These are phyloP conservation scores for Colletotrichum scovillei DNA, from an alignment of 2,329 filamentous ascomycete species.

Conservation along the genomic window DNA sequence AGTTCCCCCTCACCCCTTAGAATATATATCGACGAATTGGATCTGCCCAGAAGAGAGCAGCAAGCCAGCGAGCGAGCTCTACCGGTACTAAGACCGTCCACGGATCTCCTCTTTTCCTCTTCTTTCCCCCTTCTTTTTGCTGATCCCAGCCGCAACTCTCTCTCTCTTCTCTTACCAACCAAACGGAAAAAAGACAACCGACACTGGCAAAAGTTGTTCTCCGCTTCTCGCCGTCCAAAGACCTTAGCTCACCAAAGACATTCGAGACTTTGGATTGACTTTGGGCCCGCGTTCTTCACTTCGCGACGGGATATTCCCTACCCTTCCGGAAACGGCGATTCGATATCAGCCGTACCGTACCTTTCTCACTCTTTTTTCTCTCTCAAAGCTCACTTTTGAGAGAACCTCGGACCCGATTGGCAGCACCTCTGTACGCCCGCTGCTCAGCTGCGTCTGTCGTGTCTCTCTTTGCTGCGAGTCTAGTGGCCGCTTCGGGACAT, in stretches of 20 bases:
- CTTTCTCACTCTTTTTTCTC: not conserved
- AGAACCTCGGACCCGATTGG: slow-evolving; percentile 5
- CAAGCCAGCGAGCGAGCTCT: too few species aligned
- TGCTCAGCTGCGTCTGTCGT: slow-evolving; percentile 10
- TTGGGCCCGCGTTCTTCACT: slow-evolving; percentile 5
- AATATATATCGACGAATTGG: slow-evolving; percentile 25
- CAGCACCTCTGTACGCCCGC: slow-evolving; percentile 8
- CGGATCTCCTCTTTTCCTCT: slow-evolving; percentile 12
- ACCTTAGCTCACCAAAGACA: not conserved
- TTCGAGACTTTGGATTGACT: slow-evolving; percentile 11
- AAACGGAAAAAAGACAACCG: not conserved
- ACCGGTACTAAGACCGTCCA: not conserved
- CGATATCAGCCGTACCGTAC: not conserved
- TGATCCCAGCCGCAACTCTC: not conserved
- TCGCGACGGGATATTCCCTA: slow-evolving; percentile 28
- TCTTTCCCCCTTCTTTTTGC: not conserved
- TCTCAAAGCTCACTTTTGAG: not conserved
- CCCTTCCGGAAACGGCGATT: slow-evolving; percentile 21
- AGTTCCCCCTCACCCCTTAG: slow-evolving; percentile 21
- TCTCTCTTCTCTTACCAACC: not conserved
- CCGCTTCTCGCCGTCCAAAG: slow-evolving; percentile 4
- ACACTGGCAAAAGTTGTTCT: not conserved
- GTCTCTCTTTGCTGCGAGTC: slow-evolving; percentile 22
- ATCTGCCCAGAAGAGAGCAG: slow-evolving; percentile 6
- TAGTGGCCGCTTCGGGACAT: slow-evolving; percentile 16